Percentiles rank a stretch among this genome's conserved stretches.
phyloP scores from a whole-genome alignment of 345 rosid species.

The Anastatica hierochuntica region DNA sequence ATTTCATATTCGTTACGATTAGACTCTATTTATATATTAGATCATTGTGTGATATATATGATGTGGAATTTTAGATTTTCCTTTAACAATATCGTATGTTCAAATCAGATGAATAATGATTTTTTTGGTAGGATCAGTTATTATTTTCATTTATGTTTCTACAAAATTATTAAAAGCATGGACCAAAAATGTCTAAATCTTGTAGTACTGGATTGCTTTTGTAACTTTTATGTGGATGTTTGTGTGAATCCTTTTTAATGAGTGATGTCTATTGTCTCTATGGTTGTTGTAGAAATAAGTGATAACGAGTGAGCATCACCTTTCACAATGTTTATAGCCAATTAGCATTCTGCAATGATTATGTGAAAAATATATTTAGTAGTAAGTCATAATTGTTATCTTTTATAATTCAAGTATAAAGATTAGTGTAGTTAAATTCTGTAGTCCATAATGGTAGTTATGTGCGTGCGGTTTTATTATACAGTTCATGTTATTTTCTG shows the following conservation, averaged over 20 bases:
- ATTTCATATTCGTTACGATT: too few relatives aligned
- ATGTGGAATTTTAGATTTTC: too few relatives aligned
- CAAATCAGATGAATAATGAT: too few relatives aligned
- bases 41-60: too few relatives aligned
- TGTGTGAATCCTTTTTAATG: background rate
- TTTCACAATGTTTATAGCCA: background rate
- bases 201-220: conserved; percentile 7
- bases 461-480: too few relatives aligned
- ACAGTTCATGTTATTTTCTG: too few relatives aligned
- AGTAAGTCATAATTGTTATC: background rate
- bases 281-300: conserved; percentile 11
- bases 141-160: conserved; percentile 4
- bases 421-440: too few relatives aligned
- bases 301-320: conserved; percentile 13
- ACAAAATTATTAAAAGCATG: conserved; percentile 18
- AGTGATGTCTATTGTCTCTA: conserved; percentile 7
- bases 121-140: too few relatives aligned
- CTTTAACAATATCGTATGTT: too few relatives aligned
- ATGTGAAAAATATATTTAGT: too few relatives aligned
- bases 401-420: background rate
- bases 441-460: too few relatives aligned
- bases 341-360: conserved; percentile 14
- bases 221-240: background rate
- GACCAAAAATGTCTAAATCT: conserved; percentile 21
- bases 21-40: conserved; percentile 11